A percentile compares a stretch with the other conserved stretches of the same genome.
These are phyloP conservation scores for Sphaerobolus stellatus DNA, from an alignment of 1,284 basidiomycete species.

Conservation along the genomic window DNA sequence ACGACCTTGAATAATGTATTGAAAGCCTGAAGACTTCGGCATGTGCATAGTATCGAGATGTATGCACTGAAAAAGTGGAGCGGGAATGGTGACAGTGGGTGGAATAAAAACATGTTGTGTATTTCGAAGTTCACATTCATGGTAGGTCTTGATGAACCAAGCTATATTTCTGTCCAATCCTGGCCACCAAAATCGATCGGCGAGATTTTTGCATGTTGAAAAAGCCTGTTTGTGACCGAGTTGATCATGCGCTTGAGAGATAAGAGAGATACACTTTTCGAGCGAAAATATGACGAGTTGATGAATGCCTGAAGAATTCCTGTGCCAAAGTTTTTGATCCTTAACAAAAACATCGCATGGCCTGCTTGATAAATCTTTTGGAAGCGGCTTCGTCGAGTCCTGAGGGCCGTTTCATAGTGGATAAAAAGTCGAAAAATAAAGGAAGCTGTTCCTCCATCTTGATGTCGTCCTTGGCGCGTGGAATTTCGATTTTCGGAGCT, in stretches of 20 bases:
- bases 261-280: background rate
- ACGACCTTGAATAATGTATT: too few relatives aligned
- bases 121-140: conserved; percentile 2
- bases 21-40: too few relatives aligned
- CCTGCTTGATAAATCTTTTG: background rate
- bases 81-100: background rate
- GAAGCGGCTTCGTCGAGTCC: too few relatives aligned
- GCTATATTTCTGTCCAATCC: background rate
- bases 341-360: background rate
- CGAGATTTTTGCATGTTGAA: background rate
- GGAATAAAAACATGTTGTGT: background rate
- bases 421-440: too few relatives aligned
- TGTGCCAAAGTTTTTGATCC: background rate
- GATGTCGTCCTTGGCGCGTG: too few relatives aligned
- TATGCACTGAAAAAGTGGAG: conserved; percentile 4
- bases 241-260: conserved; percentile 1
- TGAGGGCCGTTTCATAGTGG: too few relatives aligned
- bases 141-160: conserved; percentile 1
- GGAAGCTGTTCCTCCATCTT: too few relatives aligned
- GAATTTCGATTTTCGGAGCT: too few relatives aligned
- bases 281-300: background rate
- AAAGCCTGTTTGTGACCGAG: conserved; percentile 8
- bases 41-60: conserved; percentile 10
- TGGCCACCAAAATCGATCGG: conserved; percentile 11
- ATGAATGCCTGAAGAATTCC: background rate